Base-by-base conservation (phyloP, 495 filamentous ascomycete species). In the Penicillium roqueforti region DNA sequence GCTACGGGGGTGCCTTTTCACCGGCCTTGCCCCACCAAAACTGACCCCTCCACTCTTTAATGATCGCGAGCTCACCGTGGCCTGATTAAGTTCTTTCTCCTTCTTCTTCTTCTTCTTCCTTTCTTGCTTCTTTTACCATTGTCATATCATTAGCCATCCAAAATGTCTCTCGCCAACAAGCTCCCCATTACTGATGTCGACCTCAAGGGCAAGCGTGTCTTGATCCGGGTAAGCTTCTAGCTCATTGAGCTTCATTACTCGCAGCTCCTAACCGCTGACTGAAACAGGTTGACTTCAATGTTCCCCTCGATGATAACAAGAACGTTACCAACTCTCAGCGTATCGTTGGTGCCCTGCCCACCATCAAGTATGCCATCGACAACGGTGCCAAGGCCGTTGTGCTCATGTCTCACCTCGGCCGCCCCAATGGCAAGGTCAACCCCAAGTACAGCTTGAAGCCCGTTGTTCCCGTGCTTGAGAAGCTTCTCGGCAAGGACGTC, bases 161-260 rank as follows among this genome's bases (percentile, higher is more conserved):
- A 68, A 57, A 99, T 99, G 93, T 97, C 95, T 84, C 89, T 99
- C 70, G 87, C 90, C 55, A 97, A 86, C 83, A 99, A 97, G 82
- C 88, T 99, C 68, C 87, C 89, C 50, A 96, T 97, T 76, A 88
- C 87, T 50, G 92, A 97, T 59, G 85, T 92, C 65, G 92, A 99
- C 76, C 84, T 97, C 71, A 95, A 95, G 83, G 92, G 81, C 81
- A 99, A 97, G 84, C 84, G 92, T 67, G 91, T 97, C 71, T 82
- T 99, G 66, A 95, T 99, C 69, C 86, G 93, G 61, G 93, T 96
- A 83, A 63, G 89, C 80, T 47, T 23, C 49, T 53, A 41, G 25
- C 25, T 42, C 16, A 44, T 49, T 47, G 36, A 34, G 41, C 25
- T 36, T 6, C 20, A 16, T 20, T 39, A 23, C 13, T 36, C n/a